Percentiles rank a stretch among this genome's conserved stretches.
Evolutionary conservation across 1,139 yeast genomes (phyloP).

Genomic region (Saccharomyces hybrid): DNA sequence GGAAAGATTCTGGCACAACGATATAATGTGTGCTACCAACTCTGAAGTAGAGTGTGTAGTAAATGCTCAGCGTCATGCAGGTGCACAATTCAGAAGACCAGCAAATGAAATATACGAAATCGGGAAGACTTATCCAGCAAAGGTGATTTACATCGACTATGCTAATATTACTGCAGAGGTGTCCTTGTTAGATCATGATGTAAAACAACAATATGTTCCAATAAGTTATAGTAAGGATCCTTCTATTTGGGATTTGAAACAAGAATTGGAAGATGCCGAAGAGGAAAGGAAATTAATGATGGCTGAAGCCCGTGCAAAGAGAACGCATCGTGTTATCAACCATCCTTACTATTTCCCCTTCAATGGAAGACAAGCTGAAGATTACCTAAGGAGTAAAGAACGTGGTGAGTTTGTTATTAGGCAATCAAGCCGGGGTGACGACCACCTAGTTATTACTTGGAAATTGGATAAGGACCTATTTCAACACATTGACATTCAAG

Average conservation of each 20-base stretch:
- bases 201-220: constrained; percentile 48
- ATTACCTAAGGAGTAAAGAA: constrained; percentile 75
- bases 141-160: constrained; percentile 61
- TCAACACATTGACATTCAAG: constrained; percentile 85
- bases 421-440: constrained; percentile 85
- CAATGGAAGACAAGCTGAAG: constrained; percentile 85
- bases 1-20: constrained; percentile 37
- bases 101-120: constrained; percentile 43
- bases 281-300: constrained; percentile 48
- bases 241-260: constrained; percentile 73
- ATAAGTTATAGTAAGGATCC: constrained; percentile 48
- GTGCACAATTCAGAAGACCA: constrained; percentile 41
- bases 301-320: constrained; percentile 44
- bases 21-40: constrained; percentile 57
- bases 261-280: constrained; percentile 61
- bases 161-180: constrained; percentile 66
- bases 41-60: constrained; percentile 71
- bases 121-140: constrained; percentile 86
- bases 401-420: constrained; percentile 92
- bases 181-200: constrained; percentile 60
- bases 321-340: constrained; percentile 67
- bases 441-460: constrained; percentile 92
- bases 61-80: constrained; percentile 55
- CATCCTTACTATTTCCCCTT: constrained; percentile 87
- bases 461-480: constrained; percentile 84